Percentiles rank a stretch among this genome's conserved stretches.
Conservation (phyloP, 345 rosid genomes). For the Clarkia xantiana region DNA sequence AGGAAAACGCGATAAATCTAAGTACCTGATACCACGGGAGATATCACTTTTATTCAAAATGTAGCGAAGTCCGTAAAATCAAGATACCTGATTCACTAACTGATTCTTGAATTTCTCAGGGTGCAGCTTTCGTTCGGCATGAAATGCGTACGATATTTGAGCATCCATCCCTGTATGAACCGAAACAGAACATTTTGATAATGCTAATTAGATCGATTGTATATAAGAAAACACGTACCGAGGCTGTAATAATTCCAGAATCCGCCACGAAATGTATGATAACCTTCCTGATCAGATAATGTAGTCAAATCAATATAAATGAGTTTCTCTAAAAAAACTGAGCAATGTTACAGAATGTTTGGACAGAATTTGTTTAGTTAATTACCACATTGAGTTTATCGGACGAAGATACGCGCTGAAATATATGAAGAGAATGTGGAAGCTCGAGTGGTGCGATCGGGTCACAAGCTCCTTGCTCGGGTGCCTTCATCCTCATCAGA, state of each 20-base stretch:
- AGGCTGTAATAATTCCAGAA: slow-evolving; percentile 79
- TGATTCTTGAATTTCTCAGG: slow-evolving; percentile 74
- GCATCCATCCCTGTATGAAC: slow-evolving; percentile 78
- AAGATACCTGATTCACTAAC: slow-evolving; percentile 41
- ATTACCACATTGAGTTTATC: slow-evolving; percentile 24
- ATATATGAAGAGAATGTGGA: slow-evolving; percentile 33
- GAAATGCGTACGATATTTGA: slow-evolving; percentile 80
- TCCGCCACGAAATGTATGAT: slow-evolving; percentile 63
- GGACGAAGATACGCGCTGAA: slow-evolving; percentile 56
- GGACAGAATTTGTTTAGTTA: too few species aligned
- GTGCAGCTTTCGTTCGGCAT: slow-evolving; percentile 61
- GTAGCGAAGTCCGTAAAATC: slow-evolving; percentile 4
- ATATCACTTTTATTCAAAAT: too few species aligned
- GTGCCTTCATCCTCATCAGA: too few species aligned
- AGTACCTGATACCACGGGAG: not conserved
- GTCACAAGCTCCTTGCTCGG: too few species aligned
- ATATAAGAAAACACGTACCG: slow-evolving; percentile 43
- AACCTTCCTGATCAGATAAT: slow-evolving; percentile 46
- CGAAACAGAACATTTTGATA: not conserved
- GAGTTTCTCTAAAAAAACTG: not conserved
- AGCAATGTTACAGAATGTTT: not conserved
- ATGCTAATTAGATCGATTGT: too few species aligned
- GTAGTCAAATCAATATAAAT: not conserved
- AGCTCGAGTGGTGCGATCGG: too few species aligned
- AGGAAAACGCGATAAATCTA: not conserved